A percentile compares a stretch with the other conserved stretches of the same genome.
Evolutionary conservation across 805 yeast species (phyloP).

Genomic region (Saturnispora ahearnii): DNA sequence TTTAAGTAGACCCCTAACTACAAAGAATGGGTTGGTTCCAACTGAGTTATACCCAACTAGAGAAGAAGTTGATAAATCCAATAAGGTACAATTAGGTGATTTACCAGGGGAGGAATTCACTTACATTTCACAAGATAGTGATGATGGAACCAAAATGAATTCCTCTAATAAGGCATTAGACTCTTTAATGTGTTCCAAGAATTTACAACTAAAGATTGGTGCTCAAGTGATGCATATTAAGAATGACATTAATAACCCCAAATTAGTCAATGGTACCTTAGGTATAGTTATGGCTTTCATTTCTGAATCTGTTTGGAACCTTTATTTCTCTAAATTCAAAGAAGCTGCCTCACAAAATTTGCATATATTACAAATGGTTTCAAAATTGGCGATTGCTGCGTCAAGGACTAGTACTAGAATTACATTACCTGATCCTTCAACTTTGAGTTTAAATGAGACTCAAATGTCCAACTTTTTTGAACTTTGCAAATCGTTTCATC

Average conservation of each 20-base stretch:
- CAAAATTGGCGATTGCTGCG: not conserved
- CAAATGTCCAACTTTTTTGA: slow-evolving; percentile 9
- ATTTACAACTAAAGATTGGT: slow-evolving; percentile 59
- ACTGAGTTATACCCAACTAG: slow-evolving; percentile 87
- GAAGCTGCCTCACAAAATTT: slow-evolving; percentile 7
- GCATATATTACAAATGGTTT: slow-evolving; percentile 9
- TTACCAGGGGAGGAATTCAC: slow-evolving; percentile 39
- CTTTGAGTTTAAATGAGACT: slow-evolving; percentile 8
- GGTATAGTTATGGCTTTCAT: slow-evolving; percentile 64
- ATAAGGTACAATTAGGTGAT: slow-evolving; percentile 38
- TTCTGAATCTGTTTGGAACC: slow-evolving; percentile 21
- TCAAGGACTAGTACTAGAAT: slow-evolving; percentile 8
- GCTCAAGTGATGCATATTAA: slow-evolving; percentile 94
- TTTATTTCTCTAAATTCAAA: slow-evolving; percentile 12
- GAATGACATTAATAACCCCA: slow-evolving; percentile 52
- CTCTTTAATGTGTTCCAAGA: slow-evolving; percentile 61
- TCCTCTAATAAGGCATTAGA: slow-evolving; percentile 19
- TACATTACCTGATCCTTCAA: slow-evolving; percentile 4
- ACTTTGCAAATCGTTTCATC: slow-evolving; percentile 17
- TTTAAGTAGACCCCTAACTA: slow-evolving; percentile 48
- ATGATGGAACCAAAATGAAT: slow-evolving; percentile 9
- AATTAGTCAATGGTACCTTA: slow-evolving; percentile 82
- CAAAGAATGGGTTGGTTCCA: slow-evolving; percentile 74
- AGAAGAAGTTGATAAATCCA: slow-evolving; percentile 74
- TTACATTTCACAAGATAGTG: slow-evolving; percentile 39